Base-by-base conservation (phyloP, 1,284 basidiomycete genomes). In the Cutaneotrichosporon cyanovorans region DNA sequence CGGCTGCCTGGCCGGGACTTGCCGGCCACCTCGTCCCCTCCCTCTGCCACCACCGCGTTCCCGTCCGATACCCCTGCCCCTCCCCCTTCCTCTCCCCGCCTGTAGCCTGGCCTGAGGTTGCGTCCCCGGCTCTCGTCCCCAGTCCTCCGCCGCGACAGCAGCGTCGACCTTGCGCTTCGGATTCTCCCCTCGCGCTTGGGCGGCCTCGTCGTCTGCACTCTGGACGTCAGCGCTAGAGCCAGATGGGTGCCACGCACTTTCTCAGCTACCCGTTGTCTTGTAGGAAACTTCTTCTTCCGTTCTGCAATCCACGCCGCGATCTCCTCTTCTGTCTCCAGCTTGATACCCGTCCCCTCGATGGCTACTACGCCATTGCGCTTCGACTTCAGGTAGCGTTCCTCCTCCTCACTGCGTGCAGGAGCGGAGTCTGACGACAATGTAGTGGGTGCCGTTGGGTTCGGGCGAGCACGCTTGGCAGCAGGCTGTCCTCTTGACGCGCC, bases 271-370 rank as follows among this genome's bases (percentile, higher is more conserved):
- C 80, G 78, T 40, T 75, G 63, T 14, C 76, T 68, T 14, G 81
- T 85, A 3, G 91, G 91, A 76, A 84, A 96, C 16, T 84, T 80
- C 53, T 80, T 81, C 69, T 80, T 88, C 37, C 91, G 81, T 60
- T 95, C 90, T 23, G 79, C 81, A 44, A 92, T 80, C 91, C 91
- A 96, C 33, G 78, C 79, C 11, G 80, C 80, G 48, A 95, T 76
- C 14, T 82, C 80, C 63, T 90, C 89, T 7, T 84, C 85, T 1
- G 85, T 83, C 58, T 92, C 79, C 9, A 95, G 76, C 11, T 77
- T 65, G 15, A 92, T 66, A 34, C 75, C 82, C 2, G 89, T 92
- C 2, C 90, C 90, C 56, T 84, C 82, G 32, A 95, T 90, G 15
- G 87, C 60, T 14, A 58, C 41, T 5, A 58, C 58, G 15, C 56